Evolutionary conservation across 2,329 filamentous ascomycete species (phyloP).

Genomic region (Colletotrichum filicis): DNA sequence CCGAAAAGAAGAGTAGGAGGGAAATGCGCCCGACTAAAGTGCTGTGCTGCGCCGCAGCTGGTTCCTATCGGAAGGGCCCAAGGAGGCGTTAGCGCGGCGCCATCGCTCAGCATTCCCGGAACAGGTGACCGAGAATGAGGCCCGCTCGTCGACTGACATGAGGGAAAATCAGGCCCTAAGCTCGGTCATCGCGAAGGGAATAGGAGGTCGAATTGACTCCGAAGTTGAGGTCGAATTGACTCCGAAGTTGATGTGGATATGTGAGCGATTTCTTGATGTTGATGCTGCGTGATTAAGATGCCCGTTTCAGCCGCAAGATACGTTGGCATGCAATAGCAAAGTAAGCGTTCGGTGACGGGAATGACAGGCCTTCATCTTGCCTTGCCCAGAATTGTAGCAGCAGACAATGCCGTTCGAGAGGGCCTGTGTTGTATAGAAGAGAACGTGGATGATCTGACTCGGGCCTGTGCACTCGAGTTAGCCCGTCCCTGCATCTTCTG

Average conservation of each 20-base stretch:
- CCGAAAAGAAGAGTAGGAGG: not conserved
- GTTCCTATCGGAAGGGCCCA: not conserved
- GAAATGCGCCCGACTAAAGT: slow-evolving; percentile 11
- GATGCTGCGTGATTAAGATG: no score
- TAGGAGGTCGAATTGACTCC: not conserved
- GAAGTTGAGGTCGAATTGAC: not conserved
- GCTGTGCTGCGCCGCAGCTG: not conserved
- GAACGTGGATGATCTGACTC: not conserved
- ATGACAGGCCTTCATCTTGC: not conserved
- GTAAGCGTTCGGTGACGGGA: not conserved
- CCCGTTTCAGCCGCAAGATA: not conserved
- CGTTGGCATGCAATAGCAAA: not conserved
- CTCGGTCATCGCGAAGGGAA: not conserved
- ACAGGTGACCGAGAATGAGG: slow-evolving; percentile 11
- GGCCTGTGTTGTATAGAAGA: no score
- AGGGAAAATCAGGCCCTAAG: not conserved
- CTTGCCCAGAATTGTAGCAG: not conserved
- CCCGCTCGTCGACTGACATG: not conserved
- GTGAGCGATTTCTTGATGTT: not conserved
- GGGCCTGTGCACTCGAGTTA: not conserved
- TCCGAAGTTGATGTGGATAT: not conserved
- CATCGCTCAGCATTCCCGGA: not conserved
- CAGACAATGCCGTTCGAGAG: no score
- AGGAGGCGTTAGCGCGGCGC: not conserved
- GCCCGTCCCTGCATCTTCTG: not conserved